Evolutionary conservation across 257 asterid species (phyloP).

Genomic region (Agastache rugosa): DNA sequence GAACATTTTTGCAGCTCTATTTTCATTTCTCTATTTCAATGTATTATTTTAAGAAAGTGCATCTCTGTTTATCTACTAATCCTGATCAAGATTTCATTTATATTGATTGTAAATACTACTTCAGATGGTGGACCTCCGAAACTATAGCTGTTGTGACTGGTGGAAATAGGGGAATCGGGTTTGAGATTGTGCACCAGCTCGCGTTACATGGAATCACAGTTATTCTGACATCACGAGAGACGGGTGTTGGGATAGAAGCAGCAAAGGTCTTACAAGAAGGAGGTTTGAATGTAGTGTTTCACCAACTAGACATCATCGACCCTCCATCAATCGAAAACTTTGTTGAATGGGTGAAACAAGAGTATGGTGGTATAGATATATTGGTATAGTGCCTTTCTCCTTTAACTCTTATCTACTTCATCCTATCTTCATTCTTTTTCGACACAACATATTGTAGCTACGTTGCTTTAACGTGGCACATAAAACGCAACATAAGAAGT

Average conservation of each 20-base stretch:
- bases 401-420: background rate
- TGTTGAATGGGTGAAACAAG: conserved; percentile 63
- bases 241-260: conserved; percentile 81
- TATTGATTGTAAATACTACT: background rate
- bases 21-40: too few species aligned
- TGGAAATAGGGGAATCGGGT: conserved; percentile 93
- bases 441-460: background rate
- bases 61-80: background rate
- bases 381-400: conserved; percentile 58
- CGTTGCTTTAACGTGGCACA: background rate
- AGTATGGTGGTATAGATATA: conserved; percentile 82
- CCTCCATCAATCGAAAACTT: conserved; percentile 65
- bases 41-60: background rate
- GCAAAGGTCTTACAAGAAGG: conserved; percentile 75
- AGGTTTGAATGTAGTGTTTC: conserved; percentile 75
- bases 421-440: background rate
- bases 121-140: conserved; percentile 92
- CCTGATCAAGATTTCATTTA: background rate
- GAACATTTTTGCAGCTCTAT: too few species aligned
- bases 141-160: conserved; percentile 94
- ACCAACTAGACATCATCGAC: conserved; percentile 80
- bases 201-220: conserved; percentile 81
- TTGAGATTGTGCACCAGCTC: conserved; percentile 83
- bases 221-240: conserved; percentile 83
- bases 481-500: background rate